phyloP scores from a whole-genome alignment of 2,329 filamentous ascomycete genomes.

The Verticillium longisporum region DNA sequence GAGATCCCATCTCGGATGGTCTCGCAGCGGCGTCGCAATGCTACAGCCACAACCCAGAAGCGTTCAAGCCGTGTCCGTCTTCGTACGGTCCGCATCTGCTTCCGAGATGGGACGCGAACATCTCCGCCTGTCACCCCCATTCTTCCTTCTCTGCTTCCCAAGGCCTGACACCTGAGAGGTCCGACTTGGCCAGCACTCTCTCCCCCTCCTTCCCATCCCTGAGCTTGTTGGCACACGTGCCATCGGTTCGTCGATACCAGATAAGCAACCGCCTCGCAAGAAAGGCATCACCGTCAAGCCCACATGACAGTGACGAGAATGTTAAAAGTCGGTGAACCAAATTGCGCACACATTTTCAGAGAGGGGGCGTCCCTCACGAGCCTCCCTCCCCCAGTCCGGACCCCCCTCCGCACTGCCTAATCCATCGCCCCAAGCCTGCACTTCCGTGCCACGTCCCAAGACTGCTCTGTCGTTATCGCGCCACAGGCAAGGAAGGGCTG shows the following conservation, averaged over 20 bases:
- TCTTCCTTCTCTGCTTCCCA: neutral
- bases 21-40: neutral
- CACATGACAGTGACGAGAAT: neutral
- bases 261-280: neutral
- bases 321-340: neutral
- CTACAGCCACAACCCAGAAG: neutral
- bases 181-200: neutral
- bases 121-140: neutral
- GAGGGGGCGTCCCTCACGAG: neutral
- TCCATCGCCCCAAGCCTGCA: neutral
- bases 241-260: neutral
- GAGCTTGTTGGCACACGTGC: neutral
- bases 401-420: neutral
- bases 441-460: neutral
- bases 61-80: neutral
- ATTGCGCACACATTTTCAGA: neutral
- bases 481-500: neutral
- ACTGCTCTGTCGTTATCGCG: neutral
- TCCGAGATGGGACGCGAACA: neutral
- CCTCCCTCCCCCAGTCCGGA: neutral
- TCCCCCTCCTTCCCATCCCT: neutral
- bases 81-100: neutral
- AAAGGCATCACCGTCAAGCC: neutral
- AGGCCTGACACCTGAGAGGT: neutral
- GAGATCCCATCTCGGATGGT: neutral